These are phyloP conservation scores for Isatis lusitanica DNA, from an alignment of 441 rosid species.

Conservation along the genomic window DNA sequence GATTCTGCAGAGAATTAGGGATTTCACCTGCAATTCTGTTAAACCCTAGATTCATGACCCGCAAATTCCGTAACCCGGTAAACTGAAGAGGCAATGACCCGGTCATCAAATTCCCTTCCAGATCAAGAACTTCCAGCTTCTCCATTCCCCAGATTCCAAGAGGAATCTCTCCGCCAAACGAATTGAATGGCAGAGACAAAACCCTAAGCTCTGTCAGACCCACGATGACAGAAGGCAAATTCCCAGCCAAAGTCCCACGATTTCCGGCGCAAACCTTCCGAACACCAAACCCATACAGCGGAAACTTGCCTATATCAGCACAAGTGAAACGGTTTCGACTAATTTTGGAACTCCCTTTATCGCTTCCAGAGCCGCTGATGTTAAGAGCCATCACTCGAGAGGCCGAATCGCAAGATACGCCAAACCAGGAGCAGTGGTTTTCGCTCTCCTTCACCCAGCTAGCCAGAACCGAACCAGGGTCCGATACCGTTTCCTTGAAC, in stretches of 20 bases:
- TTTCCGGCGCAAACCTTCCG: conserved; percentile 41
- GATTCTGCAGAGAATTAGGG: conserved; percentile 38
- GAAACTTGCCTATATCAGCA: conserved; percentile 48
- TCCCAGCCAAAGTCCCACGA: conserved; percentile 49
- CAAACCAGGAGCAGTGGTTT: conserved; percentile 62
- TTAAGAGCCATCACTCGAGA: conserved; percentile 56
- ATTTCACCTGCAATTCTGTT: conserved; percentile 52
- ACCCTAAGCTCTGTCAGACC: conserved; percentile 56
- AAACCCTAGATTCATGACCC: conserved; percentile 55
- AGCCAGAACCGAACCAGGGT: conserved; percentile 61
- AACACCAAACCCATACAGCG: conserved; percentile 53
- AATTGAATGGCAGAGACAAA: conserved; percentile 56
- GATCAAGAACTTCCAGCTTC: conserved; percentile 62
- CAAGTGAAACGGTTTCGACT: conserved; percentile 38
- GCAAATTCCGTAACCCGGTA: conserved; percentile 45
- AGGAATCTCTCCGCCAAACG: conserved; percentile 52
- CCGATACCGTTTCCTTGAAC: conserved; percentile 68
- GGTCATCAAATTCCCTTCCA: conserved; percentile 51
- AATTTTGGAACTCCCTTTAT: conserved; percentile 34
- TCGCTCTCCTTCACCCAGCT: conserved; percentile 54
- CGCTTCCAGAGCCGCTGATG: conserved; percentile 44
- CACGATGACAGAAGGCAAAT: conserved; percentile 45
- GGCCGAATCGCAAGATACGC: conserved; percentile 59
- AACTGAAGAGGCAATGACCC: conserved; percentile 47
- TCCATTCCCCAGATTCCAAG: conserved; percentile 52